Percentiles rank a stretch among this genome's conserved stretches.
Conservation (phyloP, 1,284 basidiomycete genomes). For the Cryptococcus floricola region DNA sequence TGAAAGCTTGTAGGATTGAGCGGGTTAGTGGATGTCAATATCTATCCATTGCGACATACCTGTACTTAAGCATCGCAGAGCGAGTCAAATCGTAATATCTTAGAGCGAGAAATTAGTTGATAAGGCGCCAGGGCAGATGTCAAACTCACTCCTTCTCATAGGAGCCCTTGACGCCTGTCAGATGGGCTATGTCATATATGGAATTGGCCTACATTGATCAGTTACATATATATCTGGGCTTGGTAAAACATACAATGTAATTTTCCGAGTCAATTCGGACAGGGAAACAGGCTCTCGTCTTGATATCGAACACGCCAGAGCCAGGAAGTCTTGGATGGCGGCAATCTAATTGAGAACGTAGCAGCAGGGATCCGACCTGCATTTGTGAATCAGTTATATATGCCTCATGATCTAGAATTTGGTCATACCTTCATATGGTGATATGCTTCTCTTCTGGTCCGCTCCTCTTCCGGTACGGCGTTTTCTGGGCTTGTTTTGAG, state of each 20-base stretch:
- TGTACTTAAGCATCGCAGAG: constrained; percentile 92
- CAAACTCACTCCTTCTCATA: constrained; percentile 67
- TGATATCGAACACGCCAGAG: constrained; percentile 90
- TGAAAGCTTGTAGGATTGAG: constrained; percentile 63
- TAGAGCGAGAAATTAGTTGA: neutral
- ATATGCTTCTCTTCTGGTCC: constrained; percentile 63
- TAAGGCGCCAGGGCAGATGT: neutral
- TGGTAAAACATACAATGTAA: constrained; percentile 59
- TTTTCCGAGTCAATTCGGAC: constrained; percentile 85
- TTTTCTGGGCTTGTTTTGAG: constrained; percentile 53
- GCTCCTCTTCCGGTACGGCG: constrained; percentile 45
- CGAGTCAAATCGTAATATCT: constrained; percentile 84
- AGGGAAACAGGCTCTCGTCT: constrained; percentile 82
- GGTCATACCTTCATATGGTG: constrained; percentile 71
- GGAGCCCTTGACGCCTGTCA: constrained; percentile 64
- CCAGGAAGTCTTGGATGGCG: constrained; percentile 76
- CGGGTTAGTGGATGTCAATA: neutral
- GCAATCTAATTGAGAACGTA: constrained; percentile 95
- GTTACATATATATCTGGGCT: neutral
- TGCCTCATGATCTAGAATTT: neutral
- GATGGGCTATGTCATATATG: constrained; percentile 66
- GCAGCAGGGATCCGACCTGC: constrained; percentile 71
- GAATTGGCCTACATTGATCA: constrained; percentile 52
- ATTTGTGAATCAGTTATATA: neutral
- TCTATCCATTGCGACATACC: constrained; percentile 50